Conservation (phyloP, 192 early-diverging fungal genomes). For the Backusella parvicylindrica region DNA sequence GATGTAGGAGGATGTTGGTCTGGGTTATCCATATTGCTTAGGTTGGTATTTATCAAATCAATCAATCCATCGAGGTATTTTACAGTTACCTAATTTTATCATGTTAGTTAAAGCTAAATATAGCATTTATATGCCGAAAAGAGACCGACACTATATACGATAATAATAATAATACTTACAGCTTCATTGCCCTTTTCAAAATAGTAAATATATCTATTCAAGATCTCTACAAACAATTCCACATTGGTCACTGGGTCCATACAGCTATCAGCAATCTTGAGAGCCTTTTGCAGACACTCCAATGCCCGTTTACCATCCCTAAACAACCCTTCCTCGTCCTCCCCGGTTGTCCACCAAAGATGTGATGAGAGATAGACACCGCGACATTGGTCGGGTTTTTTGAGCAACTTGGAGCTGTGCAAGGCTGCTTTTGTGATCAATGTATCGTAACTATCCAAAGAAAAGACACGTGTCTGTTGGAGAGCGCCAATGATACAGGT, state of each 20-base stretch:
- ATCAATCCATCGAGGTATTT: conserved; percentile 94
- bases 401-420: conserved; percentile 86
- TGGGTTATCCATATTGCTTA: conserved; percentile 69
- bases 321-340: conserved; percentile 50
- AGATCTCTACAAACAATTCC: conserved; percentile 93
- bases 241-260: conserved; percentile 88
- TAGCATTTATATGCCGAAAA: background rate
- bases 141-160: too few species aligned
- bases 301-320: conserved; percentile 88
- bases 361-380: conserved; percentile 80
- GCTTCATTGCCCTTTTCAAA: conserved; percentile 90
- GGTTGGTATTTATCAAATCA: conserved; percentile 88
- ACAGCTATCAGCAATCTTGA: conserved; percentile 92
- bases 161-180: conserved; percentile 65
- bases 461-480: conserved; percentile 78
- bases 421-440: conserved; percentile 88
- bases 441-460: conserved; percentile 93
- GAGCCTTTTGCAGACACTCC: conserved; percentile 89
- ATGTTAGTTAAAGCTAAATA: background rate
- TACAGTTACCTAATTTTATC: conserved; percentile 65
- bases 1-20: conserved; percentile 58
- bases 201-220: conserved; percentile 94
- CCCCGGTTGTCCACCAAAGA: conserved; percentile 84
- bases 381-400: conserved; percentile 93
- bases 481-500: conserved; percentile 85